phyloP scores from a whole-genome alignment of 805 yeast species.

The Danielozyma ontarioensis region DNA sequence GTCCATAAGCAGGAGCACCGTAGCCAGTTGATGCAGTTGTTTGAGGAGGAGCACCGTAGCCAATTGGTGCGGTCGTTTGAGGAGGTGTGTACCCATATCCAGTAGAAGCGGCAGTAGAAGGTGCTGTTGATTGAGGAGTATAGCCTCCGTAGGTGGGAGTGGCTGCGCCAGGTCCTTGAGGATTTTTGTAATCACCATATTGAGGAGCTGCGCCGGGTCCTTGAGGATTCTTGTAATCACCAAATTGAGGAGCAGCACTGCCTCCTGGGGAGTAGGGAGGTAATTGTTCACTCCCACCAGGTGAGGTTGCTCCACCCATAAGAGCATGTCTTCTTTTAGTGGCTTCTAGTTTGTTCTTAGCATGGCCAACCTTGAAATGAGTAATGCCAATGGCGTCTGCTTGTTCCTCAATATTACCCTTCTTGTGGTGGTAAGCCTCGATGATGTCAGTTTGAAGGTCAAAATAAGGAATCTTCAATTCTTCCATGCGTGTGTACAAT shows the following conservation, averaged over 20 bases:
- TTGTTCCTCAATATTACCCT: conserved; percentile 88
- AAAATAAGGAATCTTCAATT: conserved; percentile 94
- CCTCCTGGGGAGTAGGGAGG: conserved; percentile 35
- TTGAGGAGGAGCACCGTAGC: conserved; percentile 7
- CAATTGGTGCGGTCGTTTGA: conserved; percentile 7
- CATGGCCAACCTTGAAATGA: conserved; percentile 85
- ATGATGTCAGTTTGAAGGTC: conserved; percentile 79
- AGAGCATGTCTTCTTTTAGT: conserved; percentile 70
- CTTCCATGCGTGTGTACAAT: conserved; percentile 85
- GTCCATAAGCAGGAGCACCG: conserved; percentile 25
- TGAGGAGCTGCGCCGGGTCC: conserved; percentile 11
- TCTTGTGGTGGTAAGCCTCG: conserved; percentile 71
- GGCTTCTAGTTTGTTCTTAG: conserved; percentile 76
- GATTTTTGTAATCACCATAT: conserved; percentile 18
- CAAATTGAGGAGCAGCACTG: conserved; percentile 12
- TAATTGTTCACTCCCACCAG: conserved; percentile 17
- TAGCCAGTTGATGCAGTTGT: conserved; percentile 6
- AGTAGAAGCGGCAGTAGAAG: conserved; percentile 12
- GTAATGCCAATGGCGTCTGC: conserved; percentile 87
- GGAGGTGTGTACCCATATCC: conserved; percentile 10
- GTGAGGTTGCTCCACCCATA: conserved; percentile 22
- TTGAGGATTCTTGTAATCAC: no score
- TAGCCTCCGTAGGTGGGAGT: conserved; percentile 9
- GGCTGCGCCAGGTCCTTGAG: conserved; percentile 9
- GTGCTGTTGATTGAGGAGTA: conserved; percentile 9